Base-by-base conservation (phyloP, 495 filamentous ascomycete species). In the Aspergillus nanangensis region DNA sequence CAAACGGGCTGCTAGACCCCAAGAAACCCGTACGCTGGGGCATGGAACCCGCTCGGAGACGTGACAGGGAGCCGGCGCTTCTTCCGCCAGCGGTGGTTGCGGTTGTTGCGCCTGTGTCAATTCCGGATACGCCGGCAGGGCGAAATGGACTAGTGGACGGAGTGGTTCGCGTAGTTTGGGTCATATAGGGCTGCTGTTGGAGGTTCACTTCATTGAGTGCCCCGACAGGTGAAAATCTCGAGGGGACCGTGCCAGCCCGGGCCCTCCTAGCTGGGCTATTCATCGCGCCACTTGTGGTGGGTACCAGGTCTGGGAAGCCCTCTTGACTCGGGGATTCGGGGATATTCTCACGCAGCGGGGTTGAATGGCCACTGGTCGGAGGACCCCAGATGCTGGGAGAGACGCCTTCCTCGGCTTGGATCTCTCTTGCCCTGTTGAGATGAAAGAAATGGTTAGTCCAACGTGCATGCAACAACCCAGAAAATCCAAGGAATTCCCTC, bases 281-380 rank as follows among this genome's bases (percentile, higher is more conserved):
- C 62, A 84, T 52, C 64, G 72, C 41, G 66, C 75, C 60, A 74
- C 80, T 65, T 63, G 74, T 55, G n/a, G 72, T 73, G 48, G 88
- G 80, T 29, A 86, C 76, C 59, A 94, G 86, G 57, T 96, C 91
- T 15, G 93, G 90, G 56, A 96, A 97, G 47, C 87, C 92, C 68
- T 96, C 93, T 56, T 88, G 90, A 43, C 86, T 90, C n/a, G 84
- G 84, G 8, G 90, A 95, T 70, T 98, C 93, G 52, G 93, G 94
- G 41, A 96, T 95, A 44, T 93, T 95, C 69, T 97, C 93, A 49
- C 93, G 87, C 45, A 98, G 78, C 49, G 93, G 94, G 17, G 93
- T 97, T 36, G 93, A 95, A 70, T 94, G 86, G 44, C 90, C 91
- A 62, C 90, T 95, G 24, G 94, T 92, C 42, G 93, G 93, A 31